phyloP scores from a whole-genome alignment of 2,329 filamentous ascomycete genomes.

The Ciborinia camelliae region DNA sequence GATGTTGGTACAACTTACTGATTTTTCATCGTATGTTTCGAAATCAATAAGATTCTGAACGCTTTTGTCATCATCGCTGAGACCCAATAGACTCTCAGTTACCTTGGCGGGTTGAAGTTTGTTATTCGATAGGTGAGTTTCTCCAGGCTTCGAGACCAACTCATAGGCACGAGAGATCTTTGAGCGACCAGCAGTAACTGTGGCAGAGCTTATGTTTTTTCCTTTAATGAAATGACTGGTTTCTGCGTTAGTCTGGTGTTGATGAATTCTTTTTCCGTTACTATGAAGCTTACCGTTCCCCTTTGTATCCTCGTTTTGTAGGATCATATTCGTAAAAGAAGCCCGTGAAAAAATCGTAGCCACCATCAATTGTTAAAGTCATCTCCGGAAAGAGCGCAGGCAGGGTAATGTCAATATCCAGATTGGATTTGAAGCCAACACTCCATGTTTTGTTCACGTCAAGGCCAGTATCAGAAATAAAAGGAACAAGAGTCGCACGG shows the following conservation, averaged over 20 bases:
- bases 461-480: neutral
- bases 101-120: neutral
- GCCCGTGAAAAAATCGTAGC: neutral
- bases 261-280: neutral
- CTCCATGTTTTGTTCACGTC: conserved; percentile 1
- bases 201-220: neutral
- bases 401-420: neutral
- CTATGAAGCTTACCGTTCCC: neutral
- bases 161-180: neutral
- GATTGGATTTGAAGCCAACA: neutral
- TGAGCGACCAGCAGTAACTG: neutral
- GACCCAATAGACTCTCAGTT: neutral
- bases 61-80: neutral
- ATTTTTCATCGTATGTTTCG: neutral
- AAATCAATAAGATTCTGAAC: neutral
- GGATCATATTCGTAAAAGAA: neutral
- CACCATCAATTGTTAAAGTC: neutral
- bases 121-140: neutral
- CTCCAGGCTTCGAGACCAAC: neutral
- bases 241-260: neutral
- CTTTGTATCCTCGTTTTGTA: conserved; percentile 2
- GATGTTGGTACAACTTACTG: neutral
- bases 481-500: neutral
- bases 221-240: neutral
- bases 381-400: neutral